Base-by-base conservation (phyloP, 2,329 filamentous ascomycete genomes). In the Alternaria metachromatica region DNA sequence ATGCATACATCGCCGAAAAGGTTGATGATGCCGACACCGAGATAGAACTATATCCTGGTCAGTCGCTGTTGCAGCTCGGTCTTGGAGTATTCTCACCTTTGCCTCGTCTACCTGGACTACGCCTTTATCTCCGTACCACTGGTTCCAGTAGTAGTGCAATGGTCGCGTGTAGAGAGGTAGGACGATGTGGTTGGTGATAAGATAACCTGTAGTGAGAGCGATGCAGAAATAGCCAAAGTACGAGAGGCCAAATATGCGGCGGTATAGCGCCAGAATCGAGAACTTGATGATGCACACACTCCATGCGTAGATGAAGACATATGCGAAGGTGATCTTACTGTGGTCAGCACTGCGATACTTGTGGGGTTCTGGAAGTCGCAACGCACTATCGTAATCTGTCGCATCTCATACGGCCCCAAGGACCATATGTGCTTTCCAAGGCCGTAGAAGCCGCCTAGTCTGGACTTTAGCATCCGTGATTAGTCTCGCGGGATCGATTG, bases 341-440 rank as follows among this genome's bases (percentile, higher is more conserved):
- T 18, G 0, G n/a, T 46, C 18, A 53, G 58, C 21, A 37, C 9
- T 12, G 7, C n/a, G 9, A 7, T 23, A 23, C 11, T 9, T 3
- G 15, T 10, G 3, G 4, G n/a, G 2, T n/a, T 20, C 6, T 5
- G n/a, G 15, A 25, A 5, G 26, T 37, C 25, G 45, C 28, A 28
- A 51, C 64, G 20, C 58, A 75, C 72, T 56, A 74, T 67, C 1
- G 69, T 71, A 33, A 75, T 74, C 25, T 74, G 53, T 28, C 66
- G 66, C 72, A 74, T 74, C 28, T 73, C 54, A 48, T 73, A 71
- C 8, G 67, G 55, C 18, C 60, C 60, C 3, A 74, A 58, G 10
- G 68, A 65, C 67, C 69, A 75, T 13, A 74, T 73, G 33, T 74
- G 72, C 53, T 73, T 74, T 15, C 72, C 72, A 4, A 75, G 65